Evolutionary conservation across 2,329 filamentous ascomycete genomes (phyloP), one percentile per base, ranked within the genome.

Genomic region (Botrytis cinerea): DNA sequence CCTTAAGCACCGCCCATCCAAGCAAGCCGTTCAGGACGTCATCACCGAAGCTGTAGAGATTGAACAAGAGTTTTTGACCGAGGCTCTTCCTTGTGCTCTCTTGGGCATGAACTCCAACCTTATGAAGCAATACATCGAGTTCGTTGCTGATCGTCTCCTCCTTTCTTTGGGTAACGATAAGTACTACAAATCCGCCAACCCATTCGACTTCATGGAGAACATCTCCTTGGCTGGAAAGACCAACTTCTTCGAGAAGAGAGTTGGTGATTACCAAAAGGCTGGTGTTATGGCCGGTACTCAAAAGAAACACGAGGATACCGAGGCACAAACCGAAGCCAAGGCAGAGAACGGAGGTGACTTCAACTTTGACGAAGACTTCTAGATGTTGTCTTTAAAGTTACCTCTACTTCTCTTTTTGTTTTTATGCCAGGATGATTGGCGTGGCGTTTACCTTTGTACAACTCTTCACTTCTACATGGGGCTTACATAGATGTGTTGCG

Each of bases 201-300:
- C 96, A 82, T 99, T 99, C 83, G 96, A 99, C 88, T 99, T 99
- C 85, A 99, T 99, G 96, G 96, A 99, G 89, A 98, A 97, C 86
- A 99, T 99, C 84, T 98, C 96, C 35, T 89, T 99, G 18, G 93
- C 94, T 70, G 96, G 96, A 85, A 99, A 99, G 93, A 99, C 96
- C 83, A 99, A 99, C 91, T 99, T 99, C 90, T 99, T 99, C 83
- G 96, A 99, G 92, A 99, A 99, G 93, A 94, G 96, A 80, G 96
- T 99, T 73, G 96, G 92, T 83, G 96, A 99, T 82, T 99, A 99
- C 90, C 96, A 99, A 86, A 99, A 99, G 89, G 95, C 96, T 54
- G 96, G 96, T 87, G 95, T 99, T 84, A 97, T 99, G 94, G 92
- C 92, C 81, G 95, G 93, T 86, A 93, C 91, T 79, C 94, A 94